Evolutionary conservation across 2,329 filamentous ascomycete species (phyloP).

Genomic region (Sclerotinia subarctica): DNA sequence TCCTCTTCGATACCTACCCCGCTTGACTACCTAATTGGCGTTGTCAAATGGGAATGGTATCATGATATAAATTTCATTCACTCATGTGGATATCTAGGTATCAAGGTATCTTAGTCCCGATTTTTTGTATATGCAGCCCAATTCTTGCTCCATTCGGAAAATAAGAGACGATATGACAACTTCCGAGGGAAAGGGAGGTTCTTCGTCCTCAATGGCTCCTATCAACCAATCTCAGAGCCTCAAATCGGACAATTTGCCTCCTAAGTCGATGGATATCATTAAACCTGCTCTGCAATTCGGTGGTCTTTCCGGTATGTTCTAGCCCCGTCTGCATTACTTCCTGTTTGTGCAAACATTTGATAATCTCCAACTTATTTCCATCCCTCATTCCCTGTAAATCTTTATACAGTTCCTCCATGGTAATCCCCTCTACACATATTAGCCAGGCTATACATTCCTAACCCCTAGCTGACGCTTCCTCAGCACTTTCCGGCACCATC

Average conservation of each 20-base stretch:
- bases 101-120: neutral
- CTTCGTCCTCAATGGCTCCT: neutral
- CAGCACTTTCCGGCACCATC: slow-evolving; percentile 51
- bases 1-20: neutral
- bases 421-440: neutral
- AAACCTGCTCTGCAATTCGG: slow-evolving; percentile 57
- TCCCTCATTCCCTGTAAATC: neutral
- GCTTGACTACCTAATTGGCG: neutral
- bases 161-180: slow-evolving; percentile 32
- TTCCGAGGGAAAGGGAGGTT: slow-evolving; percentile 11
- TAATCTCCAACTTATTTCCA: neutral
- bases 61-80: slow-evolving; percentile 3
- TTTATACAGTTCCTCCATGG: neutral
- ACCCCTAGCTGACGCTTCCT: neutral
- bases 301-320: slow-evolving; percentile 51
- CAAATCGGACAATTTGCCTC: slow-evolving; percentile 38
- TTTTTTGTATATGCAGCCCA: slow-evolving; percentile 30
- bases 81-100: neutral
- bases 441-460: too few relatives aligned
- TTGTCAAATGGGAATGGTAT: neutral
- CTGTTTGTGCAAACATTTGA: neutral
- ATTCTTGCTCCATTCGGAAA: slow-evolving; percentile 30
- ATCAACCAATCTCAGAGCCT: neutral
- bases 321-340: slow-evolving; percentile 4
- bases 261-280: slow-evolving; percentile 46